A percentile compares a stretch with the other conserved stretches of the same genome.
phyloP scores from a whole-genome alignment of 139 green algal species.

The Auxenochlorella pyrenoidosa region DNA sequence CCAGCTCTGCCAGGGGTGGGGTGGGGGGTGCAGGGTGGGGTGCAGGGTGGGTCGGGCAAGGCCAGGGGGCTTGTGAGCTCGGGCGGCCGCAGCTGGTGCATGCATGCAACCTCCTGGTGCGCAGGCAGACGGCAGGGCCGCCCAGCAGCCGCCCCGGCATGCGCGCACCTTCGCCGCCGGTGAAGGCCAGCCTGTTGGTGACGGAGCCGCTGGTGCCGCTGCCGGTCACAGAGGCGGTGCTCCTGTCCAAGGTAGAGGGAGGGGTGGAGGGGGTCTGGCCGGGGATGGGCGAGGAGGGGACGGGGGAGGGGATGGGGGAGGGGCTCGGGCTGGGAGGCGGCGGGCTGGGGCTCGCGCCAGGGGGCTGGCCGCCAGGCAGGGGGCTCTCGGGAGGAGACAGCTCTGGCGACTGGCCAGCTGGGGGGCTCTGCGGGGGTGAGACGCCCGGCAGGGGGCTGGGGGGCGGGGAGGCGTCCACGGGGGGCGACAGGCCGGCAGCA shows the following conservation, averaged over 20 bases:
- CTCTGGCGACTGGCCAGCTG: not conserved
- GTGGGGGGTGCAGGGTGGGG: too few species aligned
- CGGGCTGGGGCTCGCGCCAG: too few species aligned
- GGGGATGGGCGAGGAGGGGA: not conserved
- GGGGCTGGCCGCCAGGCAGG: too few species aligned
- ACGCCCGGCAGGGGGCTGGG: not conserved
- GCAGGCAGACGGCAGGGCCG: not conserved
- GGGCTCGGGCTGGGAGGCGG: not conserved
- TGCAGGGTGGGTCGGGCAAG: too few species aligned
- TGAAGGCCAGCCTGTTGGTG: not conserved
- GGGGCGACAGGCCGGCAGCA: not conserved
- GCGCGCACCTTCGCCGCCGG: not conserved
- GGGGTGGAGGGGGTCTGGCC: not conserved
- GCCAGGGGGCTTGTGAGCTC: too few species aligned
- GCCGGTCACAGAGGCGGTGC: not conserved
- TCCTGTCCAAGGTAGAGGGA: not conserved
- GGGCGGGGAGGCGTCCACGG: not conserved
- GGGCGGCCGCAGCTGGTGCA: not conserved
- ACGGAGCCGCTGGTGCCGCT: not conserved
- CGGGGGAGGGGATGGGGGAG: not conserved
- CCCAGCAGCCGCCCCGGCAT: not conserved
- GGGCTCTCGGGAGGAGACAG: too few species aligned
- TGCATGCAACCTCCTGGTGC: not conserved
- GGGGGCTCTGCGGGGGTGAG: not conserved
- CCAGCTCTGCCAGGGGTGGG: not conserved